Conservation (phyloP, 106 monocot genomes). For the Amphibolis antarctica region DNA sequence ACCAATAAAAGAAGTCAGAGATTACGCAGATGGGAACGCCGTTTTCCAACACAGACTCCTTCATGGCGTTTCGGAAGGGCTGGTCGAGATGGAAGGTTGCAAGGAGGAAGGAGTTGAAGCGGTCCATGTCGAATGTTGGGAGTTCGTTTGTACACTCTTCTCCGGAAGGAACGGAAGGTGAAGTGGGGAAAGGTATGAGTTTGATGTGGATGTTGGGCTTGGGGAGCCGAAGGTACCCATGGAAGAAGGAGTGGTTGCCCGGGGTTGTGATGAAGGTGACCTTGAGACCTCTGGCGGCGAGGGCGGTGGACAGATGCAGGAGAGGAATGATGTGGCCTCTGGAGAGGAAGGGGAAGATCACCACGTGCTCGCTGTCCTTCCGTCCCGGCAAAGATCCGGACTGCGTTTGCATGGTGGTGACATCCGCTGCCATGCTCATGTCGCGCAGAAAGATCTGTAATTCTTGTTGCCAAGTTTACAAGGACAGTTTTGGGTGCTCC, state of each 20-base stretch:
- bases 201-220: conserved; percentile 14
- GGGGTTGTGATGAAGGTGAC: conserved; percentile 45
- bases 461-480: no score
- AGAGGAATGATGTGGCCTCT: conserved; percentile 64
- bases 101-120: conserved; percentile 7
- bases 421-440: no score
- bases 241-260: conserved; percentile 25
- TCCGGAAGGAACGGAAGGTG: conserved; percentile 9
- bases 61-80: conserved; percentile 5
- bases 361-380: conserved; percentile 11
- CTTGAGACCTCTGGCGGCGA: conserved; percentile 18
- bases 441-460: no score
- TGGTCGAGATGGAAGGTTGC: conserved; percentile 8
- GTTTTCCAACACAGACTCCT: neutral
- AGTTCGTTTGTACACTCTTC: conserved; percentile 19
- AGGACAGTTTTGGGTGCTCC: no score
- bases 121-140: conserved; percentile 9
- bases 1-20: conserved; percentile 33
- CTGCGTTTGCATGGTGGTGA: no score
- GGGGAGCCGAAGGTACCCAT: conserved; percentile 11
- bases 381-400: no score
- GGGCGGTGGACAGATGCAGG: conserved; percentile 30
- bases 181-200: conserved; percentile 13
- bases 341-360: conserved; percentile 51
- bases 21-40: conserved; percentile 21